Evolutionary conservation across 169 alveolate species (phyloP), one percentile per base, ranked within the genome.

Genomic region (Blepharisma undulans): DNA sequence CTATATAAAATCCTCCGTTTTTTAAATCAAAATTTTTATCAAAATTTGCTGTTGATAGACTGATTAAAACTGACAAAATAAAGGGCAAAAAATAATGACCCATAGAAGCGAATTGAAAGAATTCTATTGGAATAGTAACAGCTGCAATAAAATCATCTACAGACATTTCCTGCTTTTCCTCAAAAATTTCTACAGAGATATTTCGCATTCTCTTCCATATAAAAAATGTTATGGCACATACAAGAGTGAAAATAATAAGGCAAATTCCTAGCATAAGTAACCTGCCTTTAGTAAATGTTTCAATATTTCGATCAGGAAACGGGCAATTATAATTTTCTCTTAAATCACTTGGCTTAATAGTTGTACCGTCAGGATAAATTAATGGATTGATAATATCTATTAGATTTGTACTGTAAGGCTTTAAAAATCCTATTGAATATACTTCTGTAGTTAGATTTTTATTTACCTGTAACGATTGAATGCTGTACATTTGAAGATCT

Each of bases 61-160:
- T n/a, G 89, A 33, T 8, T 34, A 34, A n/a, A 8, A 33, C 12
- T 25, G 33, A 22, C 8, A 60, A 21, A 0, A 34, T 16, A 1
- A 18, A 84, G 22, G 89, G 77, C 18, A 19, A n/a, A 48, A 36
- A 76, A 4, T 60, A 72, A 60, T 79, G 89, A 78, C 89, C 89
- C 77, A 48, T 48, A 32, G 71, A 22, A 10, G 60, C 34, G 10
- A 84, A 21, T 84, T 84, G 77, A 4, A 84, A 48, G 27, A 84
- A 84, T 12, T 84, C 89, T 1, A 84, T 33, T 25, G 36, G 34
- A 12, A 48, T 84, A 8, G 36, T 48, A n/a, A 84, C 19, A 16
- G 60, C 29, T 10, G 36, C 74, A 4, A 84, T 33, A 48, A 25
- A 25, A 60, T 84, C 89, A 25, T 33, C 77, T 18, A 84, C 33